Evolutionary conservation across 257 asterid genomes (phyloP).

Genomic region (Petrea volubilis): DNA sequence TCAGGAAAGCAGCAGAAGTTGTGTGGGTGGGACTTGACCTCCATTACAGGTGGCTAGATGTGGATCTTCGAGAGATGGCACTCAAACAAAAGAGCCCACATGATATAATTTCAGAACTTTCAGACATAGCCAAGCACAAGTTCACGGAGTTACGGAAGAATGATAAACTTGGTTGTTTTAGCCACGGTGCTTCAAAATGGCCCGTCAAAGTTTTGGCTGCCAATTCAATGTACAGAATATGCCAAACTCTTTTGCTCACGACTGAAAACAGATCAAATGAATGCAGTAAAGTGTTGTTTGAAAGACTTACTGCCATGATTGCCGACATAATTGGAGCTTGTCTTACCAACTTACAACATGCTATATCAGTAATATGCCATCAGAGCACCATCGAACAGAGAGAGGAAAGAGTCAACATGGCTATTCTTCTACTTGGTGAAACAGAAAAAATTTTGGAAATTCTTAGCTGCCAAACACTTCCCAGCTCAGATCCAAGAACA

Average conservation of each 20-base stretch:
- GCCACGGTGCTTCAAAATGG: conserved; percentile 58
- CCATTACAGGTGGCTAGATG: conserved; percentile 63
- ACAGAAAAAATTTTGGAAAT: conserved; percentile 59
- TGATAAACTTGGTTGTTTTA: conserved; percentile 31
- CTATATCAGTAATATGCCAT: conserved; percentile 58
- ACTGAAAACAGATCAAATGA: conserved; percentile 26
- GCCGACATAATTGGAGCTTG: conserved; percentile 68
- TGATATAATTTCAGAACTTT: conserved; percentile 49
- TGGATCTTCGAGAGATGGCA: conserved; percentile 53
- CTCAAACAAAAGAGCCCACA: conserved; percentile 36
- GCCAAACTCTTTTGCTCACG: conserved; percentile 58
- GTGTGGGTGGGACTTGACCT: conserved; percentile 70
- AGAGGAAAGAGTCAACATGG: conserved; percentile 48
- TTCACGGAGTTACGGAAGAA: conserved; percentile 43
- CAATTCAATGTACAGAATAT: conserved; percentile 73
- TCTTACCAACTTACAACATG: conserved; percentile 60
- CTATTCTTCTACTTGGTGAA: conserved; percentile 64
- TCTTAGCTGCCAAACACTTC: conserved; percentile 47
- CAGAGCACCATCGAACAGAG: conserved; percentile 53
- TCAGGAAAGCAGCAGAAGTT: conserved; percentile 67
- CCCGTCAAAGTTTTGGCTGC: conserved; percentile 65
- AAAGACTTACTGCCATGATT: conserved; percentile 47
- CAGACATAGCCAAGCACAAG: conserved; percentile 51
- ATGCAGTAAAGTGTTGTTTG: conserved; percentile 40
- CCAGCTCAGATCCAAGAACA: conserved; percentile 43